These are phyloP conservation scores for Alternaria infectoria DNA, from an alignment of 2,329 filamentous ascomycete genomes.

Conservation along the genomic window DNA sequence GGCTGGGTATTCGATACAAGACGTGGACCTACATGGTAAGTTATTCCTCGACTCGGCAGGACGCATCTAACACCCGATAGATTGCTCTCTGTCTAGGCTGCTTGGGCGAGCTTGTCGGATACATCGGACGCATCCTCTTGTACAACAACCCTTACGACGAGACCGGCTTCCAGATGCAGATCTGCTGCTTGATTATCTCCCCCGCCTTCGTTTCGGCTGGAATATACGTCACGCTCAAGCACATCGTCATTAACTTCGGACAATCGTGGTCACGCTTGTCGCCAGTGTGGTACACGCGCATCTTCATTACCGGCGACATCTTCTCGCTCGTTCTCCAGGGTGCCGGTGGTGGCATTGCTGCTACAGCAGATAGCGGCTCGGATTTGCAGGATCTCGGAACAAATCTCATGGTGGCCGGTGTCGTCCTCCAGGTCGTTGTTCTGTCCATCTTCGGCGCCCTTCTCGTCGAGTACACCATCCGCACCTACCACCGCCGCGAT, in stretches of 20 bases:
- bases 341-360: conserved; percentile 63
- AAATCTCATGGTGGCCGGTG: conserved; percentile 64
- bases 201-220: conserved; percentile 63
- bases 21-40: conserved; percentile 62
- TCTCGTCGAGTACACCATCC: conserved; percentile 46
- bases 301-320: conserved; percentile 67
- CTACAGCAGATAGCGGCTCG: conserved; percentile 54
- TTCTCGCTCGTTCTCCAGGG: conserved; percentile 66
- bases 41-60: neutral
- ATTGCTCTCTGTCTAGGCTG: conserved; percentile 57
- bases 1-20: conserved; percentile 57
- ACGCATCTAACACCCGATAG: conserved; percentile 15
- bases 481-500: conserved; percentile 36
- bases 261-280: conserved; percentile 36
- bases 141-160: conserved; percentile 59
- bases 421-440: conserved; percentile 63
- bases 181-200: conserved; percentile 62
- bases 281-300: conserved; percentile 59
- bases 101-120: conserved; percentile 61
- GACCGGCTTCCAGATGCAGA: conserved; percentile 60
- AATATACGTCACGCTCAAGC: conserved; percentile 64
- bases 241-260: conserved; percentile 64
- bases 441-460: conserved; percentile 56
- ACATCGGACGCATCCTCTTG: conserved; percentile 62
- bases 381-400: conserved; percentile 55